phyloP scores from a whole-genome alignment of 768 basidiomycete species.

The Guyanaporus albipodus region DNA sequence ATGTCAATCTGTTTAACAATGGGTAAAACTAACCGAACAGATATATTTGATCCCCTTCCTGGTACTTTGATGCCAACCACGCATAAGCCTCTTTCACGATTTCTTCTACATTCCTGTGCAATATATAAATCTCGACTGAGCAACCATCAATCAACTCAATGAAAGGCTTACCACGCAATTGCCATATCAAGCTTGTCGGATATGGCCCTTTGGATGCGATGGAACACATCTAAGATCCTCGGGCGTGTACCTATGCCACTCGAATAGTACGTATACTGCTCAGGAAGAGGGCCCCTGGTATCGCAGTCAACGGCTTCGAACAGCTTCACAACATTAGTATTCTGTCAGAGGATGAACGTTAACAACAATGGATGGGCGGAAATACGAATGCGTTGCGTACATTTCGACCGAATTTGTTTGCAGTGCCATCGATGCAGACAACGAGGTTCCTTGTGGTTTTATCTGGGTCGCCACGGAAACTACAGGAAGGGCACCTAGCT shows the following conservation, averaged over 20 bases:
- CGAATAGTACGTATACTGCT: slow-evolving; percentile 7
- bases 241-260: slow-evolving; percentile 6
- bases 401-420: slow-evolving; percentile 6
- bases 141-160: background rate
- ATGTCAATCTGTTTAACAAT: background rate
- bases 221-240: slow-evolving; percentile 3
- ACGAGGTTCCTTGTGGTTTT: slow-evolving; percentile 4
- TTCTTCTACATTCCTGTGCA: slow-evolving; percentile 4
- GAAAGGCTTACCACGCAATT: slow-evolving; percentile 1
- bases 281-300: background rate
- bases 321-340: slow-evolving; percentile 8
- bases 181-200: slow-evolving; percentile 8
- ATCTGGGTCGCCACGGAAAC: background rate
- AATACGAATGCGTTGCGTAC: background rate
- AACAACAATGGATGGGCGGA: background rate
- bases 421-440: slow-evolving; percentile 7
- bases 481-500: background rate
- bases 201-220: background rate
- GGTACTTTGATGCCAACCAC: slow-evolving; percentile 6
- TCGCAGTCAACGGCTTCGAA: slow-evolving; percentile 7
- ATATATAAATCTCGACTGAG: background rate
- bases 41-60: slow-evolving; percentile 9
- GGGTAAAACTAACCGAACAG: slow-evolving; percentile 1
- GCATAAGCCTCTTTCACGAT: slow-evolving; percentile 5
- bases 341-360: background rate